phyloP scores from a whole-genome alignment of 208 protist species.

The Trypanosoma avium region DNA sequence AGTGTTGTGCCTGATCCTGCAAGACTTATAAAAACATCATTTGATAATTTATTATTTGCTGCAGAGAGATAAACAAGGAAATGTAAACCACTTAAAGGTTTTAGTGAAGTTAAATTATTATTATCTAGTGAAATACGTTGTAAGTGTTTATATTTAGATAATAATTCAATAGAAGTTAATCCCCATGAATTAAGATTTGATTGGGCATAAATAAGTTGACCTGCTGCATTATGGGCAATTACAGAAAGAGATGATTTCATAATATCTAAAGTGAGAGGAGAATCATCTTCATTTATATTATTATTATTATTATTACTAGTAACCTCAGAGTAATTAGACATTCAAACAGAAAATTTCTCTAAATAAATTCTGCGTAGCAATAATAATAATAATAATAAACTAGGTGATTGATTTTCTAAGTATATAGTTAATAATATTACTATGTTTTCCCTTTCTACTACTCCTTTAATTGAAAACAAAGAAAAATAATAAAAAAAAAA shows the following conservation, averaged over 20 bases:
- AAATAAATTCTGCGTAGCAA: no score
- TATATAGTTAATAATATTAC: neutral
- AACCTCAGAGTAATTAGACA: no score
- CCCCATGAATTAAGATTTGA: conserved; percentile 29
- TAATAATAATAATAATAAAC: neutral
- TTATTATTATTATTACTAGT: no score
- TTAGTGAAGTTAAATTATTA: conserved; percentile 60
- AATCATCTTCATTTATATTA: neutral
- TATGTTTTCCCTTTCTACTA: neutral
- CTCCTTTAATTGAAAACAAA: neutral
- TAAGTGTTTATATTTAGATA: conserved; percentile 55
- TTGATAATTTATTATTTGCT: conserved; percentile 47
- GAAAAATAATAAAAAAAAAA: neutral
- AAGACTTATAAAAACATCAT: conserved; percentile 52
- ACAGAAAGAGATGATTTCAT: conserved; percentile 33
- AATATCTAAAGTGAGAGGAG: conserved; percentile 16
- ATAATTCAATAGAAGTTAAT: conserved; percentile 38
- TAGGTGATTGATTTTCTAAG: no score
- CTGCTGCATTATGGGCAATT: conserved; percentile 59
- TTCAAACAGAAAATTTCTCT: no score
- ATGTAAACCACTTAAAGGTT: conserved; percentile 41
- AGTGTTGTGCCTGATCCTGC: conserved; percentile 35
- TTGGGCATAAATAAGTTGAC: conserved; percentile 55
- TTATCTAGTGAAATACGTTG: conserved; percentile 66
- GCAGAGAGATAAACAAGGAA: conserved; percentile 72